Percentiles rank a stretch among this genome's conserved stretches.
phyloP scores from a whole-genome alignment of 2,329 filamentous ascomycete species.

The Diaporthe sp. region DNA sequence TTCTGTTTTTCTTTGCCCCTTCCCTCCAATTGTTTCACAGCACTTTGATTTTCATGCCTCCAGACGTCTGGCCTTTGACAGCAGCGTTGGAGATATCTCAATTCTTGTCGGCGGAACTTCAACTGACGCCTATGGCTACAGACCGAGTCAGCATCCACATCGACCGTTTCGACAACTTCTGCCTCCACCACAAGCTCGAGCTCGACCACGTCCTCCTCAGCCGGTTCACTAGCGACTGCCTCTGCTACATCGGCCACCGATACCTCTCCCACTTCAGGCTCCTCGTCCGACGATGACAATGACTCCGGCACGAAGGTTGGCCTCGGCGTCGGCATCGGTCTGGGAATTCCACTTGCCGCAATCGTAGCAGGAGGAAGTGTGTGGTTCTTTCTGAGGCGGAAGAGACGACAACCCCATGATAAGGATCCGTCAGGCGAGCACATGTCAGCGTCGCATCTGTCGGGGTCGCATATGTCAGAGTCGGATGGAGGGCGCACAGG shows the following conservation, averaged over 20 bases:
- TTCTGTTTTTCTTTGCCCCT: not conserved
- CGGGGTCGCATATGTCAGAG: not conserved
- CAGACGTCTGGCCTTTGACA: not conserved
- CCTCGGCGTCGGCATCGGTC: not conserved
- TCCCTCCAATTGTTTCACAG: not conserved
- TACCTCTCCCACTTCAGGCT: too few species aligned
- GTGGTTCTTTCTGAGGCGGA: slow-evolving; percentile 1
- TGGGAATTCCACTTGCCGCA: not conserved
- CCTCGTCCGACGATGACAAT: not conserved
- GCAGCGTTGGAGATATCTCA: too few species aligned
- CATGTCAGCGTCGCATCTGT: not conserved
- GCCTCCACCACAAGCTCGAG: not conserved
- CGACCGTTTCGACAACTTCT: not conserved
- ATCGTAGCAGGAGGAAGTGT: not conserved
- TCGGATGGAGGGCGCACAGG: not conserved
- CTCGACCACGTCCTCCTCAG: not conserved
- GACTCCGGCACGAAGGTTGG: not conserved
- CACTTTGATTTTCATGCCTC: not conserved
- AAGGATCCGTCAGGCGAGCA: not conserved
- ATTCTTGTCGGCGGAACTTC: not conserved
- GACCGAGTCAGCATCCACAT: not conserved
- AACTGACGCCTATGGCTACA: not conserved
- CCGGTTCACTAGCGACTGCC: not conserved
- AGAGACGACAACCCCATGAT: not conserved
- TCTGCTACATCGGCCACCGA: not conserved